Conservation (phyloP, 2,329 filamentous ascomycete species). For the Mollisiaceae sp. region DNA sequence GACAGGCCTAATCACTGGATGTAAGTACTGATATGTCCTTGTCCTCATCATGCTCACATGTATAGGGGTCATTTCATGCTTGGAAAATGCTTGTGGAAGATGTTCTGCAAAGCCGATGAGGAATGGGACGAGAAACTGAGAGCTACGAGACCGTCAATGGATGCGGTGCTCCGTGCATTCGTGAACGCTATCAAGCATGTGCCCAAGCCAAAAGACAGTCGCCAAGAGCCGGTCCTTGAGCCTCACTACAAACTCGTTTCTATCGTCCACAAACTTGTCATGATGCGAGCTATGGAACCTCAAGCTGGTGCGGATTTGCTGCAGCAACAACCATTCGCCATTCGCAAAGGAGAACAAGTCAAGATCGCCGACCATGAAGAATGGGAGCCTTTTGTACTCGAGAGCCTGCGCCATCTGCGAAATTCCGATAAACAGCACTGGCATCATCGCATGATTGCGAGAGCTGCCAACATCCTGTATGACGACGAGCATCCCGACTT, state of each 20-base stretch:
- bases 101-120: conserved; percentile 57
- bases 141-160: conserved; percentile 42
- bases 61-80: conserved; percentile 68
- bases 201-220: conserved; percentile 63
- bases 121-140: conserved; percentile 44
- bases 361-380: conserved; percentile 46
- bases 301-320: conserved; percentile 44
- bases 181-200: conserved; percentile 64
- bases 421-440: conserved; percentile 72
- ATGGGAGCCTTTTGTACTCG: conserved; percentile 66
- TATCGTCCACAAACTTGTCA: conserved; percentile 69
- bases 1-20: conserved; percentile 68
- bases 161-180: conserved; percentile 61
- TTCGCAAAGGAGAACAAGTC: conserved; percentile 39
- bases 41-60: conserved; percentile 33
- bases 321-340: conserved; percentile 41
- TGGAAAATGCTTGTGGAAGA: conserved; percentile 75
- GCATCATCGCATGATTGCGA: conserved; percentile 74
- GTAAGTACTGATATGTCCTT: conserved; percentile 45
- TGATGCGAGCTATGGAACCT: conserved; percentile 33
- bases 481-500: conserved; percentile 55
- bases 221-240: conserved; percentile 69
- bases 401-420: conserved; percentile 42
- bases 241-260: conserved; percentile 76
- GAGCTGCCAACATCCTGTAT: conserved; percentile 66